phyloP scores from a whole-genome alignment of 352 stramenopile species.

The Globisporangium camurandrum region DNA sequence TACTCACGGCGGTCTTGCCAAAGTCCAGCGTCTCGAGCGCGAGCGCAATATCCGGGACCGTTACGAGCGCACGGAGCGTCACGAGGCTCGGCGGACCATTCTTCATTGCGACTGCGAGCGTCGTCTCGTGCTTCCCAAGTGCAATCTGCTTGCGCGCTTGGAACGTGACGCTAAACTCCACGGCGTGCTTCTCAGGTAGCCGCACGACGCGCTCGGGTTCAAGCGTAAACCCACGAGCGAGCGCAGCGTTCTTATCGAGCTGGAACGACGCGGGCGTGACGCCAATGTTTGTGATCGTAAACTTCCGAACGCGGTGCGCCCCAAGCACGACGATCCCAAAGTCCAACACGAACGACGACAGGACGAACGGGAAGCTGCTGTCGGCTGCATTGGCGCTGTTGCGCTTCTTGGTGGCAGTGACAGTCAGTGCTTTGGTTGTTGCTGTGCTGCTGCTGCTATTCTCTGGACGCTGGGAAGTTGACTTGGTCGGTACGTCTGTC shows the following conservation, averaged over 20 bases:
- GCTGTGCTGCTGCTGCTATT: neutral
- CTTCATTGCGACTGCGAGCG: conserved; percentile 86
- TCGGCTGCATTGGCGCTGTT: conserved; percentile 20
- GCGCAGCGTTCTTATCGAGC: conserved; percentile 89
- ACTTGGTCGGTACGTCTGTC: no score
- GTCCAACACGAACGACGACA: conserved; percentile 89
- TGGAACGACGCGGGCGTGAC: conserved; percentile 81
- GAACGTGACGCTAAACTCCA: conserved; percentile 90
- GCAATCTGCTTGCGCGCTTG: conserved; percentile 80
- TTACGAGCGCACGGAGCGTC: conserved; percentile 84
- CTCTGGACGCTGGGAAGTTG: no score
- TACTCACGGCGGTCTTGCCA: conserved; percentile 82
- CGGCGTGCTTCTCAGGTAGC: conserved; percentile 80
- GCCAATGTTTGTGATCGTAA: conserved; percentile 90
- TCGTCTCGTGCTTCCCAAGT: conserved; percentile 68
- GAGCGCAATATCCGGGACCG: conserved; percentile 85
- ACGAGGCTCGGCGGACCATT: conserved; percentile 86
- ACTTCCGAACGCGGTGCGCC: conserved; percentile 88
- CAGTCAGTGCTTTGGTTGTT: conserved; percentile 1
- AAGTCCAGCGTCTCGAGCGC: conserved; percentile 86
- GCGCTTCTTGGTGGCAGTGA: conserved; percentile 19
- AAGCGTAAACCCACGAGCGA: conserved; percentile 83
- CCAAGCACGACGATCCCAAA: conserved; percentile 93
- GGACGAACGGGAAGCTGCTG: conserved; percentile 56
- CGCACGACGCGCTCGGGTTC: conserved; percentile 92